Base-by-base conservation (phyloP, 768 basidiomycete genomes). In the Strobilomyces echinocephalus region DNA sequence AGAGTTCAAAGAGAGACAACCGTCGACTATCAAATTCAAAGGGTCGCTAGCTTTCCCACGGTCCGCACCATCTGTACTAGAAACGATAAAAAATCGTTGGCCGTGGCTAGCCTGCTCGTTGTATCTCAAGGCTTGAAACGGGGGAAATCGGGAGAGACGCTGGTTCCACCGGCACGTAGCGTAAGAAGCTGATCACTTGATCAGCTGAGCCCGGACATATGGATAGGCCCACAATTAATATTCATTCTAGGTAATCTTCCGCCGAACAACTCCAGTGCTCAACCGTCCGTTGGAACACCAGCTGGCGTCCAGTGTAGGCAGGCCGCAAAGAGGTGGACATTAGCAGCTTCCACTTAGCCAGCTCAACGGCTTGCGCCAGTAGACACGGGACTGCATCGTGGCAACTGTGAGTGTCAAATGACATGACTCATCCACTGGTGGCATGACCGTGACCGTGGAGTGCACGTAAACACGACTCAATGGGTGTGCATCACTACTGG, bases 11-110 rank as follows among this genome's bases (percentile, higher is more conserved):
- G 64, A 62, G 46, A 55, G 51, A 55, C 49, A 54, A 35, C 26
- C 55, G 56, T 55, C 57, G 50, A 60, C 56, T 46, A 60, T 58
- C 64, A 55, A 67, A 69, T 63, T 69, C 67, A 61, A 66, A 52
- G 56, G n/a, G 43, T 26, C 47, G 39, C 18, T 1, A 1, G 54
- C n/a, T 53, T 69, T 70, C 69, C 46, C 66, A 68, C 66, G 65
- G 33, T 40, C 56, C 11, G 26, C 43, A 50, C 61, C 46, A 12
- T 18, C 16, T 44, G 42, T 16, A n/a, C n/a, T n/a, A 15, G 16
- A 24, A 24, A 24, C 24, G 24, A n/a, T 21, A 14, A n/a, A 9
- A 39, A 18, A 24, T 24, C 24, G 30, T 5, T 30, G 12, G 41
- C 26, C 28, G 26, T 28, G 8, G 9, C 24, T 24, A 5, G 15